Percentiles rank a stretch among this genome's conserved stretches.
phyloP scores from a whole-genome alignment of 2,329 filamentous ascomycete species.

The Rhexocercosporidium sp. region DNA sequence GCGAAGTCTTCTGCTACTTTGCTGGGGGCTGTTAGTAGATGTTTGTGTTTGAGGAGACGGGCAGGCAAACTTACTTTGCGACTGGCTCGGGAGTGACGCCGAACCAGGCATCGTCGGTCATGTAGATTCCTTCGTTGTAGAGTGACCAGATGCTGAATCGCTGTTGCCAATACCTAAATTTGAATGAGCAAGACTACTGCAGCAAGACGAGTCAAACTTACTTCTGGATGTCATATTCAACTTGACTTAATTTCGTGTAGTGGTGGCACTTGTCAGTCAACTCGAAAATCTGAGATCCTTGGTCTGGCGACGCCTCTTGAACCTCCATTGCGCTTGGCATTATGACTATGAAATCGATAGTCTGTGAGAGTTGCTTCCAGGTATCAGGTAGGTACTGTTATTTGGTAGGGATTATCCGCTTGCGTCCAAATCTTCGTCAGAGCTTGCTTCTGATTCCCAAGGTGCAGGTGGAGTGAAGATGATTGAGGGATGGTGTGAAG shows the following conservation, averaged over 20 bases:
- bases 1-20: slow-evolving; percentile 78
- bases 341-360: neutral
- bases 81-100: slow-evolving; percentile 94
- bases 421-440: neutral
- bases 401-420: neutral
- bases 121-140: slow-evolving; percentile 86
- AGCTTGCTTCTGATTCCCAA: neutral
- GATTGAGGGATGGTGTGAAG: neutral
- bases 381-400: neutral
- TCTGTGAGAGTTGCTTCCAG: neutral
- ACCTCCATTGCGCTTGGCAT: neutral
- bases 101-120: slow-evolving; percentile 96
- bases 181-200: slow-evolving; percentile 8
- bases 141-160: slow-evolving; percentile 84
- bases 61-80: slow-evolving; percentile 65
- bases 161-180: slow-evolving; percentile 83
- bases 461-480: neutral
- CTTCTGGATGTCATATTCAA: slow-evolving; percentile 87
- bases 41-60: neutral
- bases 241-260: slow-evolving; percentile 71
- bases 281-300: slow-evolving; percentile 4
- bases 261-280: slow-evolving; percentile 73
- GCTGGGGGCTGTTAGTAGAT: slow-evolving; percentile 46
- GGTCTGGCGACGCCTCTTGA: neutral
- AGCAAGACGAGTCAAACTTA: slow-evolving; percentile 46